phyloP scores from a whole-genome alignment of 768 basidiomycete species.

The Psilocybe cyanescens region DNA sequence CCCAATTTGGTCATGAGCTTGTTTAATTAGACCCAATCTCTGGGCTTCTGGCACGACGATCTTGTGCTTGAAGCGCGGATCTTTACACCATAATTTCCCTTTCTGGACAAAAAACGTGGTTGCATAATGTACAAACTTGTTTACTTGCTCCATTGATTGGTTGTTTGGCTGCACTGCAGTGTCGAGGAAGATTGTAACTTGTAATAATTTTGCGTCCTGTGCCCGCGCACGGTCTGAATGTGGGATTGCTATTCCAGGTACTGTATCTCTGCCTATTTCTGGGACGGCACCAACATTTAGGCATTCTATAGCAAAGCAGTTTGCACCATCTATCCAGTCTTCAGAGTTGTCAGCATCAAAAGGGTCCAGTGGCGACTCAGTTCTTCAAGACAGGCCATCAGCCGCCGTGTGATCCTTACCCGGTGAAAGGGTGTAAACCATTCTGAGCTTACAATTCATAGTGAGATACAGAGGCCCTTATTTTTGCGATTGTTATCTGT shows the following conservation, averaged over 20 bases:
- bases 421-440: constrained; percentile 10
- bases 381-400: background rate
- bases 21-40: constrained; percentile 13
- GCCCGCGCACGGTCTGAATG: too few relatives aligned
- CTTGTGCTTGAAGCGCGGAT: constrained; percentile 19
- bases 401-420: constrained; percentile 14
- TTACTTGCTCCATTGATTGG: too few relatives aligned
- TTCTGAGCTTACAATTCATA: too few relatives aligned
- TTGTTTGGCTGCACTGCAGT: too few relatives aligned
- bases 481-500: too few relatives aligned
- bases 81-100: constrained; percentile 18
- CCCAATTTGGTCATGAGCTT: constrained; percentile 28
- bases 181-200: too few relatives aligned
- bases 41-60: constrained; percentile 13
- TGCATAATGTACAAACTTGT: too few relatives aligned
- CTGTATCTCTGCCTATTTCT: too few relatives aligned
- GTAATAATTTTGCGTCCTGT: too few relatives aligned
- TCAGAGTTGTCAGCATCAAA: background rate
- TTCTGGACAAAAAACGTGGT: constrained; percentile 17
- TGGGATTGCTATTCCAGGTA: too few relatives aligned
- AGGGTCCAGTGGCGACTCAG: background rate
- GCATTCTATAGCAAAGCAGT: background rate
- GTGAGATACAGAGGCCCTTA: too few relatives aligned
- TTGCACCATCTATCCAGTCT: constrained; percentile 11
- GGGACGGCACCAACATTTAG: too few relatives aligned